Evolutionary conservation across 345 rosid genomes (phyloP), one percentile per base, ranked within the genome.

Genomic region (Psidium guajava): DNA sequence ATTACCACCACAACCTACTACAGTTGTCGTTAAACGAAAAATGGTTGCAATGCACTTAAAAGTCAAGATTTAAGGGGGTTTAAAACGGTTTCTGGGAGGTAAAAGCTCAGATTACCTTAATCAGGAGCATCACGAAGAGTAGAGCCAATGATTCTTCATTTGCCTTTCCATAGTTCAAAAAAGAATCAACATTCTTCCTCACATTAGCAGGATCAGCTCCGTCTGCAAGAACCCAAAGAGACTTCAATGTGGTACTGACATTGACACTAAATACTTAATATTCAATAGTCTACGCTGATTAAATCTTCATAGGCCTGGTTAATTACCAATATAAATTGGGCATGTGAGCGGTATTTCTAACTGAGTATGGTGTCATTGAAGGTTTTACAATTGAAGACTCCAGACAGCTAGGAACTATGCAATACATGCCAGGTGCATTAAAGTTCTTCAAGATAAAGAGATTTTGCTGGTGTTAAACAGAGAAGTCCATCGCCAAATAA

Each of bases 151-250:
- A 92, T 87, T 91, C 92, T 52, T 83, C 56, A 49, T 91, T 92
- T 27, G 88, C 53, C 27, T 50, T 81, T 84, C 92, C 95, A 91
- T 89, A 88, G 82, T 92, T 91, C 80, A 90, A 54, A 87, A 88
- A 91, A 83, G 75, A 86, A 56, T 83, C 84, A 11, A 88, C 89
- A 64, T 59, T 87, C 81, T 83, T 88, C 89, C 64, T 80, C 27
- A 92, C 91, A 50, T 69, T 75, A 50, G 82, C 77, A 85, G 88
- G 91, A 87, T 90, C 88, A 74, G 74, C 86, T 86, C 95, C 95
- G 83, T 90, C 93, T 92, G 85, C 22, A 85, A 86, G 49, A 54
- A 74, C 57, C 27, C 83, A 25, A n/a, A 13, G 52, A 75, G 18
- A 44, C 49, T 69, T 69, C 75, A 64, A 28, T 28, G 42, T 0